Percentiles rank a stretch among this genome's conserved stretches.
Conservation (phyloP, 2,329 filamentous ascomycete genomes). For the Juglanconis juglandina region DNA sequence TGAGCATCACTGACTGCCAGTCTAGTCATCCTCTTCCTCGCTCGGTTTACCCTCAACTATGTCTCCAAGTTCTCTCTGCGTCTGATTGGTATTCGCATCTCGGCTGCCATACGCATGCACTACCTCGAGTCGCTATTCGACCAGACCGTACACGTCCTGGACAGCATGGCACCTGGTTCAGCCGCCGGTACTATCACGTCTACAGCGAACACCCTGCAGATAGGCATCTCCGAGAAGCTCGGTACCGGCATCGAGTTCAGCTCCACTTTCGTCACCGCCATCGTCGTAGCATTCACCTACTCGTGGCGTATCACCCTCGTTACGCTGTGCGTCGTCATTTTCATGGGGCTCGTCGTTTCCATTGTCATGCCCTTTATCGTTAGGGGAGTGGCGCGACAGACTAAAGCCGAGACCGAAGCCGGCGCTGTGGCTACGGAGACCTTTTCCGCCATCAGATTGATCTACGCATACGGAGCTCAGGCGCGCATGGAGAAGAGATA, state of each 20-base stretch:
- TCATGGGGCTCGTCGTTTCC: slow-evolving; percentile 48
- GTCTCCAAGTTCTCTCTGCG: slow-evolving; percentile 53
- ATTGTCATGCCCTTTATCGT: slow-evolving; percentile 54
- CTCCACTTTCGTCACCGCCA: slow-evolving; percentile 49
- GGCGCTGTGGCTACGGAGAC: slow-evolving; percentile 60
- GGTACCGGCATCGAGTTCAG: slow-evolving; percentile 55
- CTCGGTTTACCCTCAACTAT: slow-evolving; percentile 6
- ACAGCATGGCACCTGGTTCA: slow-evolving; percentile 61
- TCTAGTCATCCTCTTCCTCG: slow-evolving; percentile 14
- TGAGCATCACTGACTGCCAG: not conserved
- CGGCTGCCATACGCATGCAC: slow-evolving; percentile 58
- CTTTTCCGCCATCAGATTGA: slow-evolving; percentile 57
- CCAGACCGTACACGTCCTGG: slow-evolving; percentile 65
- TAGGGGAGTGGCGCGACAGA: slow-evolving; percentile 44
- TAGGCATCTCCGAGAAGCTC: slow-evolving; percentile 63
- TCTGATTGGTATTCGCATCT: slow-evolving; percentile 60
- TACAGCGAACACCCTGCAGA: slow-evolving; percentile 60
- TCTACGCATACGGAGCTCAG: slow-evolving; percentile 62
- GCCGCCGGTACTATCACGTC: slow-evolving; percentile 62
- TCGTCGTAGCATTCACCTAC: slow-evolving; percentile 53
- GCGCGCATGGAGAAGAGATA: slow-evolving; percentile 51
- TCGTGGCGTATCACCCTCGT: slow-evolving; percentile 60
- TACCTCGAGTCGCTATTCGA: slow-evolving; percentile 63
- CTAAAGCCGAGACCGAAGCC: slow-evolving; percentile 53
- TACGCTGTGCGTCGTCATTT: slow-evolving; percentile 53